Base-by-base conservation (phyloP, 306 rosid species). In the Prosopis cineraria region DNA sequence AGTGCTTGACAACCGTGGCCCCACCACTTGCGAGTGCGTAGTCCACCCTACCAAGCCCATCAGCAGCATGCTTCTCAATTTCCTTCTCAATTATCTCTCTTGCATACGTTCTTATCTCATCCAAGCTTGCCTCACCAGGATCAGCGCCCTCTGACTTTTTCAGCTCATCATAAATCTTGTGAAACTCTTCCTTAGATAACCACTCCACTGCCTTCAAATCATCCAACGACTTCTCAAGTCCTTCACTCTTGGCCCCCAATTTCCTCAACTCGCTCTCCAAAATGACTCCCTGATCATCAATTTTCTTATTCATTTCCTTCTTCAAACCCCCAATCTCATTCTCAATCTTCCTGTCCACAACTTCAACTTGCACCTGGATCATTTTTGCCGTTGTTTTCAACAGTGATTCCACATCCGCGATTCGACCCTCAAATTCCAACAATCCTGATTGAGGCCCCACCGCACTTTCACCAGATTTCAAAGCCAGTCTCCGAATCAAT, bases 61-160 rank as follows among this genome's bases (percentile, higher is more conserved):
- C 99, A 1, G 97, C 97, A 5, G 92, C 91, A 63, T 96, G 98
- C 79, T 84, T 96, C 84, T 91, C 92, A 37, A 96, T 90, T 88
- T 91, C 98, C 84, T 78, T 89, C 87, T 81, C 84, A 56, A 93
- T 83, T 82, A 87, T 75, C 70, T 80, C 89, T 77, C 88, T 93
- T 0, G 97, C 98, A 73, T 82, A 87, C 0, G 88, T 90, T 79
- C 90, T 90, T 59, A 96, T 79, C 70, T 87, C 98, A 85, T 91
- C 92, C 87, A 93, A 90, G 67, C 80, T 85, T 13, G 64, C 85
- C 80, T 76, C 86, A 12, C 81, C 90, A 71, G 55, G 67, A 39
- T 76, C 82, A 63, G 64, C 63, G 2, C 83, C 84, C 82, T 81
- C 88, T 19, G 59, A 85, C 71, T 43, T 80, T 80, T 53, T 89